Base-by-base conservation (phyloP, 768 basidiomycete genomes). In the Russula olivacea region DNA sequence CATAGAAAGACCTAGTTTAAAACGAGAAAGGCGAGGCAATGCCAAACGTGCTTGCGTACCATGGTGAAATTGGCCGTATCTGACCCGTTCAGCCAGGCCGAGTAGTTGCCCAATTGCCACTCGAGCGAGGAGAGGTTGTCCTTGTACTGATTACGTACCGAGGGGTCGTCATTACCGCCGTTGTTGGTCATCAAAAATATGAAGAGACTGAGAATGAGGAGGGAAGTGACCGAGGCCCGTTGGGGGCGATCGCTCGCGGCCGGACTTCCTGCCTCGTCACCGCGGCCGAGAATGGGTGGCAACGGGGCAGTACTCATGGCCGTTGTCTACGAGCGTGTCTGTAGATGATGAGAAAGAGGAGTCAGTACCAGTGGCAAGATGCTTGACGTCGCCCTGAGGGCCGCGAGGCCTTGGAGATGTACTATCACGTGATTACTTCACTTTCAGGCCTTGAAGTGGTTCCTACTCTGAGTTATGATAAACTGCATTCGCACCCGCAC, bases 131-230 rank as follows among this genome's bases (percentile, higher is more conserved):
- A 75, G 5, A 92, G 70, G n/a, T 83, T 76, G 65, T 89, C 82
- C 70, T 87, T 79, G 71, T 87, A 88, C 61, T 84, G 83, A 68
- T 81, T 83, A 61, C 83, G 77, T 17, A 81, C 80, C 5, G 84
- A 74, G 62, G 81, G 82, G 69, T 88, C 87, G 68, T 89, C 88
- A 8, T 82, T 80, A 11, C 43, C 12, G 63, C 80, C 85, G 63
- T 87, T 85, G 68, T 85, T 90, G 52, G 86, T 88, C 72, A 92
- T 81, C 82, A 92, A 80, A 74, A 88, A 91, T 30, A 92, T 76
- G 70, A 91, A 78, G 61, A 92, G 82, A 67, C 79, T 81, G 59
- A 91, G 77, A 76, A 93, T 84, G 40, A 92, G 77, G 67, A 93
- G 83, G 7, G 87, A 85, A 1, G 89, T 82, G 45, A 91, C 74